Evolutionary conservation across 768 basidiomycete genomes (phyloP), one percentile per base, ranked within the genome.

Genomic region (Kwoniella dendrophila): DNA sequence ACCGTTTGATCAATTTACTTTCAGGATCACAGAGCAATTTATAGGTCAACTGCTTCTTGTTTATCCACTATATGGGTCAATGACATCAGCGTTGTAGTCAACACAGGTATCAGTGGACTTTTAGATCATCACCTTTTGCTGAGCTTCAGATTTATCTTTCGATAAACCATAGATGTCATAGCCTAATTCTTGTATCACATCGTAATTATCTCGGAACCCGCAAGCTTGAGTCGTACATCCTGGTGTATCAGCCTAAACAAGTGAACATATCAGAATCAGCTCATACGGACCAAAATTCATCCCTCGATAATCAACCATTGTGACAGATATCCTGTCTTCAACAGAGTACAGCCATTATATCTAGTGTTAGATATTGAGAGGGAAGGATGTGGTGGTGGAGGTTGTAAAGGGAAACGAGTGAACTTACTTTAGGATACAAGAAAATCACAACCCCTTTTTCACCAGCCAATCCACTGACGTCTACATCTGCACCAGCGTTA

Each of bases 161-260:
- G 71, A 73, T 88, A 97, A 80, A 66, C 92, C 92, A 76, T 91
- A 91, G 41, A 95, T 87, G 55, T 83, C 83, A 78, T 86, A 96
- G 43, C 86, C 83, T 60, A 84, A 74, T 4, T 84, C 80, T 2
- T 84, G 82, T 77, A 94, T 94, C 66, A 90, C 87, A 4, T 86
- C 84, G 76, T 88, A 90, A 54, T 82, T 82, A 75, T 97, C 93
- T 20, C 92, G 84, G 83, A 90, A 98, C 3, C 87, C 89, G 75
- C 94, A 97, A 0, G 94, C 93, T 77, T 97, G 93, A 34, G 81
- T 87, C 2, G 92, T 97, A 81, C 94, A 96, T 32, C 94, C 92
- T 55, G 67, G 79, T 7, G 76, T 77, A 61, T 69, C 64, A 22
- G 76, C 76, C 66, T 72, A 11, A 57, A 64, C 14, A 36, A 12